These are phyloP conservation scores for Microsporum audouinii DNA, from an alignment of 2,329 filamentous ascomycete species.

Conservation along the genomic window DNA sequence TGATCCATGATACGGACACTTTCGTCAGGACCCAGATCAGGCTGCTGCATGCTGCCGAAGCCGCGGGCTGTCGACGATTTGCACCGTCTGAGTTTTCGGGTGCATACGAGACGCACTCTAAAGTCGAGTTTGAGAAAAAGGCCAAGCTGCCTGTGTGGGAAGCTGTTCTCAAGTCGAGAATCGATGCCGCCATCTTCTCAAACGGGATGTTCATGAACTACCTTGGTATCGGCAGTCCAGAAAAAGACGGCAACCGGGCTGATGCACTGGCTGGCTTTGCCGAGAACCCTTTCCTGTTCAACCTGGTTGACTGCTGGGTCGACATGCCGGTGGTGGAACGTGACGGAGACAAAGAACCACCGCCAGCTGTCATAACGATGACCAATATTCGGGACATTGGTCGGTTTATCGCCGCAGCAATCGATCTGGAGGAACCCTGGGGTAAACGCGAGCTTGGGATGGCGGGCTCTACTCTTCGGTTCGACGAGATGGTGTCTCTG, in stretches of 20 bases:
- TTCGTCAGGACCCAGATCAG: conserved; percentile 28
- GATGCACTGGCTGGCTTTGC: conserved; percentile 17
- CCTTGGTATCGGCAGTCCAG: conserved; percentile 19
- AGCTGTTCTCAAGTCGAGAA: conserved; percentile 19
- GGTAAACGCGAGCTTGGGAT: conserved; percentile 24
- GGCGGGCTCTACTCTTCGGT: conserved; percentile 21
- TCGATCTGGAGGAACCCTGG: conserved; percentile 19
- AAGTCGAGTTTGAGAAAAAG: conserved; percentile 16
- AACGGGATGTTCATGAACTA: conserved; percentile 29
- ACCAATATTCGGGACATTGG: conserved; percentile 26
- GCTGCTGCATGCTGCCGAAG: conserved; percentile 34
- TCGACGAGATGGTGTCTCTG: conserved; percentile 19
- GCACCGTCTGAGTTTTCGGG: conserved; percentile 35
- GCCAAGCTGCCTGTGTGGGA: conserved; percentile 20
- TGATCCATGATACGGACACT: conserved; percentile 16
- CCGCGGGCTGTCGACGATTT: conserved; percentile 36
- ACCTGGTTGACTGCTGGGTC: conserved; percentile 19
- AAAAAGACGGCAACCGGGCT: neutral
- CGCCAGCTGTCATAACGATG: conserved; percentile 20
- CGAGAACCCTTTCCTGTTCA: conserved; percentile 11
- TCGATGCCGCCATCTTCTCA: conserved; percentile 24
- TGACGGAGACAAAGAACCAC: conserved; percentile 9
- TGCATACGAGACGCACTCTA: conserved; percentile 12
- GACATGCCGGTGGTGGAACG: conserved; percentile 19
- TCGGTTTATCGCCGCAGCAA: conserved; percentile 22